Conservation (phyloP, 805 yeast genomes). For the Tetrapisispora phaffii region DNA sequence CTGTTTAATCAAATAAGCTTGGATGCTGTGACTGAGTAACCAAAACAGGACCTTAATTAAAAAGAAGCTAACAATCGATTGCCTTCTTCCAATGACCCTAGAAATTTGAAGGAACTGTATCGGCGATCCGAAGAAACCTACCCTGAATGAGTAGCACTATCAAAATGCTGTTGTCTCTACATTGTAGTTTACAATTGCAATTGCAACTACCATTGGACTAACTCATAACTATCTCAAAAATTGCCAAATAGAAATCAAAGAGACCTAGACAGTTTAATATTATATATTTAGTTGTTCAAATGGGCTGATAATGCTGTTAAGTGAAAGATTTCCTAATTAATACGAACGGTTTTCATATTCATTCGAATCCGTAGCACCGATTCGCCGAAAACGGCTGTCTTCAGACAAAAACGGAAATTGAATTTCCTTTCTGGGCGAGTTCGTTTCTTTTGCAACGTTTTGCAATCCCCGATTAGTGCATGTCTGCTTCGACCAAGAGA, state of each 20-base stretch:
- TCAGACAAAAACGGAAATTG: background rate
- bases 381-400: background rate
- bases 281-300: background rate
- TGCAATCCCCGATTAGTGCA: background rate
- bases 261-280: background rate
- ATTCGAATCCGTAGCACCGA: background rate
- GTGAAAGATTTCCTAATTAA: background rate
- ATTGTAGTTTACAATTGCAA: no score
- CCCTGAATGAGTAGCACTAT: no score
- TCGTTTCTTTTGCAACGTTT: background rate
- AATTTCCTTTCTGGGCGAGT: background rate
- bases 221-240: no score
- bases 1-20: background rate
- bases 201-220: no score
- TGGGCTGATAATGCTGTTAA: no score
- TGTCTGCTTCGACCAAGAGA: background rate
- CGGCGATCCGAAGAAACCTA: background rate
- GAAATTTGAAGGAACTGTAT: no score
- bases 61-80: background rate
- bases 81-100: no score
- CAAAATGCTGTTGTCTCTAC: no score
- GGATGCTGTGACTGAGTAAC: background rate
- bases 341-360: no score
- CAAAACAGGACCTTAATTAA: background rate
- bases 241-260: no score